These are phyloP conservation scores for Trametes polyzona DNA, from an alignment of 1,284 basidiomycete species.

Conservation along the genomic window DNA sequence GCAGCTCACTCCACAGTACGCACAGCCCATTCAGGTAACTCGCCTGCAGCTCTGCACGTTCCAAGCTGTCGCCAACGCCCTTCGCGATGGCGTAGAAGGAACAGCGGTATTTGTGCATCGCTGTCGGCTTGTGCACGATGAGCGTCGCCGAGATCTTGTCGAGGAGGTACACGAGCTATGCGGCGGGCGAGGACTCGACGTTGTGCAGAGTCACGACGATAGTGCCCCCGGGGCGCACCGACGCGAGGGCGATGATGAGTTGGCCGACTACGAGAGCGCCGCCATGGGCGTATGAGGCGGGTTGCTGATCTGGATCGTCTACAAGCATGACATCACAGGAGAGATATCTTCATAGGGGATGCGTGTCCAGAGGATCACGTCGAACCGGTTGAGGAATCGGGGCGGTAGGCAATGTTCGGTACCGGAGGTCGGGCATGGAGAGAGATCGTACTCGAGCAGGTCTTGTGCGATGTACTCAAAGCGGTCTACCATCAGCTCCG, in stretches of 20 bases:
- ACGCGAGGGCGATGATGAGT: constrained; percentile 36
- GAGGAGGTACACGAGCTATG: constrained; percentile 38
- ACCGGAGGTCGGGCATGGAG: not conserved
- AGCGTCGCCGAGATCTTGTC: constrained; percentile 35
- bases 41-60: not conserved
- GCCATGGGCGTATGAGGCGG: constrained; percentile 10
- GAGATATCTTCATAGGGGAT: constrained; percentile 35
- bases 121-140: constrained; percentile 37
- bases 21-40: constrained; percentile 15
- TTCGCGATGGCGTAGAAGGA: constrained; percentile 39
- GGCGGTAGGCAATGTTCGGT: constrained; percentile 11
- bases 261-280: constrained; percentile 38
- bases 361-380: constrained; percentile 40
- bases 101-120: constrained; percentile 20
- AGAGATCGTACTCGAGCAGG: constrained; percentile 33
- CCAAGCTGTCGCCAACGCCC: constrained; percentile 21
- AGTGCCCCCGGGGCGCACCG: constrained; percentile 34
- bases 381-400: constrained; percentile 23
- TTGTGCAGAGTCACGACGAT: constrained; percentile 39
- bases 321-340: not conserved
- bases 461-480: constrained; percentile 32
- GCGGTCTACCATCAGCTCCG: constrained; percentile 17
- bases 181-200: constrained; percentile 34
- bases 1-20: constrained; percentile 21
- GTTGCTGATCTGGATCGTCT: constrained; percentile 3